Evolutionary conservation across 257 asterid genomes (phyloP), one percentile per base, ranked within the genome.

Genomic region (Hygrophila difformis): DNA sequence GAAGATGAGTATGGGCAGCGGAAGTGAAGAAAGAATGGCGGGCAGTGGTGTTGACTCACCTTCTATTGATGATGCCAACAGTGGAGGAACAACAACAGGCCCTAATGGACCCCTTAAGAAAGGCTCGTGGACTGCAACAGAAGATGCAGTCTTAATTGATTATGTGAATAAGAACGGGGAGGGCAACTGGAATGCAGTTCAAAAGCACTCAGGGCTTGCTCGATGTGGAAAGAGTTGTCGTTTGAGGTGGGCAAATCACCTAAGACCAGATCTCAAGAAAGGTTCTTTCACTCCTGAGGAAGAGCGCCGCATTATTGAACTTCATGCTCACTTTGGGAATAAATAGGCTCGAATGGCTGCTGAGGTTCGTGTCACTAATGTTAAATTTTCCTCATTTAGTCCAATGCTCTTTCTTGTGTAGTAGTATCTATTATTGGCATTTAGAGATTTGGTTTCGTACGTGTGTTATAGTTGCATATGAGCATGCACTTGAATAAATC

Each of bases 171-270:
- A 54, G 59, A 62, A 78, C 14, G 87, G 87, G 12, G 87, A 71
- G 38, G 87, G 87, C 16, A 78, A 74, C 47, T 78, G 83, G 87
- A 78, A 71, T 61, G 77, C 80, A 4, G 75, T 78, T 29, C 83
- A 74, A 55, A 78, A 47, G 56, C 62, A 68, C 66, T 60, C 78
- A 2, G 78, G 75, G 21, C 87, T 78, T 40, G 75, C 83, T 21
- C 77, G 87, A 10, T 74, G 87, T 55, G 87, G 87, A n/a, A 78
- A 78, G 60, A 78, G 87, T 49, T 78, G 83, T 34, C 87, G 87
- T 12, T 44, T 78, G 57, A 71, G 83, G 66, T 78, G 87, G 87
- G 73, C 77, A 19, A 78, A 78, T 75, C 87, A 78, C 71, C 79
- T 78, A 20, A 57, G 82, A 49, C 83, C 87, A 3, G 72, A 78